Percentiles rank a stretch among this genome's conserved stretches.
Conservation (phyloP, 768 basidiomycete genomes). For the Pleurotus tuber-regium region DNA sequence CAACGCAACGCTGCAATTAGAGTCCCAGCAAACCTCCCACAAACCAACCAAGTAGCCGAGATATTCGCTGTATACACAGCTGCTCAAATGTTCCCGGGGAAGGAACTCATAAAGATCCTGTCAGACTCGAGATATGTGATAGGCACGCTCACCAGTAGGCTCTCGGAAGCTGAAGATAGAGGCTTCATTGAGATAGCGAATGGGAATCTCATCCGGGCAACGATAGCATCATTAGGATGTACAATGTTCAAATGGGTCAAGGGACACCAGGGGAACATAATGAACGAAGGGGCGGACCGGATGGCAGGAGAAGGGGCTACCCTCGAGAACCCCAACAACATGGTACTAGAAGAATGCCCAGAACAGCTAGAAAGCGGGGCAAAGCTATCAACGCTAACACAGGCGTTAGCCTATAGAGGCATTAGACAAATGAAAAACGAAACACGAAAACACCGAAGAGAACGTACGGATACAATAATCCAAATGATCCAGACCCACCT, state of each 20-base stretch:
- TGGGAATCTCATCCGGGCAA: slow-evolving; percentile 3
- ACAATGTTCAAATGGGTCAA: slow-evolving; percentile 24
- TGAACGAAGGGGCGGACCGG: slow-evolving; percentile 22
- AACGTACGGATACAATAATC: neutral
- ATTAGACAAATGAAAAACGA: slow-evolving; percentile 8
- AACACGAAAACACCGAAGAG: neutral
- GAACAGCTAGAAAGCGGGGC: slow-evolving; percentile 11
- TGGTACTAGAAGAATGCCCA: slow-evolving; percentile 1
- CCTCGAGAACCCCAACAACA: neutral
- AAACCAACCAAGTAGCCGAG: slow-evolving; percentile 22
- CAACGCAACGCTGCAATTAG: slow-evolving; percentile 13
- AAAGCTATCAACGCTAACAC: slow-evolving; percentile 14
- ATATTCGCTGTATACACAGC: slow-evolving; percentile 10
- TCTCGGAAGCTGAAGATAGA: slow-evolving; percentile 21
- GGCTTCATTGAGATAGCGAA: slow-evolving; percentile 24
- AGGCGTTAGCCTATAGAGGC: slow-evolving; percentile 14
- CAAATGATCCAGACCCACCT: slow-evolving; percentile 4
- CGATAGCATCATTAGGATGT: slow-evolving; percentile 9
- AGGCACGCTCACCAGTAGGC: slow-evolving; percentile 18
- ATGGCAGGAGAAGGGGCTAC: slow-evolving; percentile 17
- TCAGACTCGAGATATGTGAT: slow-evolving; percentile 23
- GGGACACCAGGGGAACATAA: slow-evolving; percentile 17
- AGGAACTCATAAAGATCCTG: slow-evolving; percentile 12
- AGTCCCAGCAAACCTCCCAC: slow-evolving; percentile 13
- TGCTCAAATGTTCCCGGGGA: neutral